These are phyloP conservation scores for Odonthalia washingtoniensis DNA, from an alignment of 31 red algal genomes.

Conservation along the genomic window DNA sequence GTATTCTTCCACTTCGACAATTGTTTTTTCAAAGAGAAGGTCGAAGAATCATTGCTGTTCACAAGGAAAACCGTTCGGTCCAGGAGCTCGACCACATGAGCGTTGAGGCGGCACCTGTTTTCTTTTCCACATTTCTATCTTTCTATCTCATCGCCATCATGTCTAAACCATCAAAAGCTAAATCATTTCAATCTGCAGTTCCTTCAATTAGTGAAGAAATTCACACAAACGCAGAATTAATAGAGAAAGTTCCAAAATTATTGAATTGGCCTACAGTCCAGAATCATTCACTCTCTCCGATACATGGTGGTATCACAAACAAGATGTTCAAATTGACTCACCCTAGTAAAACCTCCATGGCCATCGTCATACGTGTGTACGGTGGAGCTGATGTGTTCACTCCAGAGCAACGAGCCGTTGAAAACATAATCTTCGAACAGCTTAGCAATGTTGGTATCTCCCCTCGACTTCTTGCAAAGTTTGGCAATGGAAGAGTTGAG, in stretches of 20 bases:
- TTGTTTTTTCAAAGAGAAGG: no score
- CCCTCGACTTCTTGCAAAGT: constrained; percentile 62
- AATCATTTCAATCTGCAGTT: no score
- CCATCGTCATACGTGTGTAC: constrained; percentile 79
- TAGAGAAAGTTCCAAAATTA: not conserved
- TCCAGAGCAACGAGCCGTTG: constrained; percentile 37
- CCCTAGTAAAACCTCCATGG: not conserved
- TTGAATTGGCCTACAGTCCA: not conserved
- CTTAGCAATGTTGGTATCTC: constrained; percentile 66
- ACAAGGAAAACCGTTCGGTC: no score
- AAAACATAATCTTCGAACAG: constrained; percentile 73
- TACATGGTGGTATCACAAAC: not conserved
- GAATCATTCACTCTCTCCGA: not conserved
- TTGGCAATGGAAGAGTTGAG: constrained; percentile 87
- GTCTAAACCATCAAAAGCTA: no score
- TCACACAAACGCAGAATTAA: no score
- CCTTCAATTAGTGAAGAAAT: no score
- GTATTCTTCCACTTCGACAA: no score
- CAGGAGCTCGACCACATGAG: no score
- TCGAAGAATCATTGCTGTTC: no score
- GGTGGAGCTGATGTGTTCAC: constrained; percentile 72
- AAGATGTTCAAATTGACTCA: not conserved
- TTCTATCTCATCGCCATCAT: no score
- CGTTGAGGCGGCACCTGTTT: no score
- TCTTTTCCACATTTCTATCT: no score